A percentile compares a stretch with the other conserved stretches of the same genome.
phyloP scores from a whole-genome alignment of 2,329 filamentous ascomycete species.

The Metarhizium album region DNA sequence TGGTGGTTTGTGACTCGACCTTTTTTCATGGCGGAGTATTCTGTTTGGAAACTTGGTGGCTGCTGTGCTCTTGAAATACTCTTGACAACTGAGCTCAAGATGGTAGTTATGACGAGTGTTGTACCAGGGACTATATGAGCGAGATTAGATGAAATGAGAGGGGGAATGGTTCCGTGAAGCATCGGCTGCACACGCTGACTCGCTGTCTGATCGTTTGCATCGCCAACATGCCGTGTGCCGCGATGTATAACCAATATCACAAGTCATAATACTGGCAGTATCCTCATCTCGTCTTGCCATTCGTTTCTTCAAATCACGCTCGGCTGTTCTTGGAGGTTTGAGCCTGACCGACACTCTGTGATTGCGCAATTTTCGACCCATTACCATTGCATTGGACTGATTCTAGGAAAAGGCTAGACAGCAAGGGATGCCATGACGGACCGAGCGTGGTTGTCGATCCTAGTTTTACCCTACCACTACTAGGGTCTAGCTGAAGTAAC shows the following conservation, averaged over 20 bases:
- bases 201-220: neutral
- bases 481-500: neutral
- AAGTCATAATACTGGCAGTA: too few relatives aligned
- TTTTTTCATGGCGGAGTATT: too few relatives aligned
- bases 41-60: too few relatives aligned
- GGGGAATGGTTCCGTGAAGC: too few relatives aligned
- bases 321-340: neutral
- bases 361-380: neutral
- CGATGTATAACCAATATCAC: neutral
- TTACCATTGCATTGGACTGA: neutral
- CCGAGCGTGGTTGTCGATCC: slow-evolving; percentile 2
- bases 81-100: neutral
- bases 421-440: neutral
- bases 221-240: neutral
- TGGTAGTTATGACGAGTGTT: too few relatives aligned
- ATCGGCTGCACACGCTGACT: neutral
- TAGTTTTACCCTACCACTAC: neutral
- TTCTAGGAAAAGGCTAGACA: neutral
- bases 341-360: neutral
- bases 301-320: neutral
- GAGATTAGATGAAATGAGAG: too few relatives aligned
- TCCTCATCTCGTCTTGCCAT: neutral
- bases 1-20: too few relatives aligned
- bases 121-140: too few relatives aligned
- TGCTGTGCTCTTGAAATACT: neutral